Conservation (phyloP, 345 rosid species). For the Mercurialis annua region DNA sequence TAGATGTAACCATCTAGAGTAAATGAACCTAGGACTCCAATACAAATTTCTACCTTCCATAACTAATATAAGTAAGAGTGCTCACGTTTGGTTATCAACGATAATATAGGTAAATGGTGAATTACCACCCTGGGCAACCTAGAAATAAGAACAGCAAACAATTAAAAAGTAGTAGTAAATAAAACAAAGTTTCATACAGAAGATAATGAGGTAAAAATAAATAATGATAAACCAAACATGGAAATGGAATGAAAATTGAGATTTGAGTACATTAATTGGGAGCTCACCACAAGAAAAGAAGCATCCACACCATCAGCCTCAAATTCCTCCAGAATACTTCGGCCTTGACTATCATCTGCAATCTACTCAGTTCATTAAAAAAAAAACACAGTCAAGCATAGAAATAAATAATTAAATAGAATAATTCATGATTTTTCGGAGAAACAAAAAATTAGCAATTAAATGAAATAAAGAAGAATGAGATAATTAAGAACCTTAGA, state of each 20-base stretch:
- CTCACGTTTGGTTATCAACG: conserved; percentile 80
- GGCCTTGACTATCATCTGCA: conserved; percentile 37
- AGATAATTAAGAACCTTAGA: conserved; percentile 35
- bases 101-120: conserved; percentile 84
- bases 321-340: conserved; percentile 33
- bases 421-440: too few relatives aligned
- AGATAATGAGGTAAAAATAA: not conserved
- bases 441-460: too few relatives aligned
- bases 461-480: too few relatives aligned
- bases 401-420: too few relatives aligned
- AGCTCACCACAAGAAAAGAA: conserved; percentile 37
- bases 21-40: not conserved
- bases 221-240: not conserved
- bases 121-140: conserved; percentile 77
- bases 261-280: not conserved
- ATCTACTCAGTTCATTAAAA: conserved; percentile 20
- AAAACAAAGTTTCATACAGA: not conserved
- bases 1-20: not conserved
- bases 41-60: not conserved
- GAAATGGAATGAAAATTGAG: not conserved
- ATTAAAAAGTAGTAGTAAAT: not conserved
- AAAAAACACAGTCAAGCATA: not conserved
- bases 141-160: conserved; percentile 9
- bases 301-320: conserved; percentile 37
- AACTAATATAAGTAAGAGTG: conserved; percentile 11